Base-by-base conservation (phyloP, 2,329 filamentous ascomycete species). In the Colletotrichum lentis region DNA sequence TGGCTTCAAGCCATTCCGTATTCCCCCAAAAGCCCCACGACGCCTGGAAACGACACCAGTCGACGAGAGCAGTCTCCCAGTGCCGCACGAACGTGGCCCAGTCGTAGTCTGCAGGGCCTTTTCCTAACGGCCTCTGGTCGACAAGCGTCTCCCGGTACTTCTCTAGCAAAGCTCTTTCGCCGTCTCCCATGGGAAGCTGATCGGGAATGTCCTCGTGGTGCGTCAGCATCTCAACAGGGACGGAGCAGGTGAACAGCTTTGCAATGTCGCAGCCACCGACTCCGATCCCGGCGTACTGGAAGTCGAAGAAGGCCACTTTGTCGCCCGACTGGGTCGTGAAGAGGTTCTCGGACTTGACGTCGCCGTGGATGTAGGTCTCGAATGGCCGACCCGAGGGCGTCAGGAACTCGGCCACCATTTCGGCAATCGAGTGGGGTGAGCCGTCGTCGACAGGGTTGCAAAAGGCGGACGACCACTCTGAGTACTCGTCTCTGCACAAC, bases 311-410 rank as follows among this genome's bases (percentile, higher is more conserved):
- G 0, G 86, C 88, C 1, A 88, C 87, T 3, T 78, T 67, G 2
- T 84, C 76, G 1, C 85, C 87, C 0, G 74, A 71, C 0, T 73
- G 65, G 0, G 79, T 87, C 0, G 86, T 86, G 72, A 90, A 90
- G 7, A 91, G 80, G 67, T 91, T 91, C 71, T 91, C 88, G 0
- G 86, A 89, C 75, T 91, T 91, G 59, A 91, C 88, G 64, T 91
- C 89, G 8, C 89, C 89, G 72, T 91, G 89, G 8, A 91, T 86
- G 18, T 87, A 81, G 0, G 88, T 88, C 70, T 90, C 82, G 1
- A 81, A 79, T 0, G 77, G 64, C 16, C 81, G 75, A 8, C 80
- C 81, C 5, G 73, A 75, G 0, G 86, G 85, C 0, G 80, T 81
- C 14, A 89, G 77, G 14, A 86, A 81, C 0, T 76, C 69, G 1